These are phyloP conservation scores for Rhododendron simsii DNA, from an alignment of 148 eudicot species.

Conservation along the genomic window DNA sequence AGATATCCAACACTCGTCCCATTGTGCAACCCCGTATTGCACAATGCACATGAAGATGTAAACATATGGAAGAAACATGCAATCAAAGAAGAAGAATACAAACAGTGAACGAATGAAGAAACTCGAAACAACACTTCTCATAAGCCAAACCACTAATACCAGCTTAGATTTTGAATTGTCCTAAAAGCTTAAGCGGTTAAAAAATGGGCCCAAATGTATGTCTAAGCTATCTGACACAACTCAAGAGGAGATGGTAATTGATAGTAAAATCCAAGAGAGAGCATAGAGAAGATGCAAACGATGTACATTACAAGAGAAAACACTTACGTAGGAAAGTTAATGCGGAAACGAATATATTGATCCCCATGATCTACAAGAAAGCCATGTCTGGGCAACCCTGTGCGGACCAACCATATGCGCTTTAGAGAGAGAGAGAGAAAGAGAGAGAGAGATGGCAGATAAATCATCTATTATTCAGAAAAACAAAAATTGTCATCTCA, in stretches of 20 bases:
- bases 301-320: not conserved
- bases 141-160: not conserved
- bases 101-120: not conserved
- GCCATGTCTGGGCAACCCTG: constrained; percentile 88
- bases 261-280: not conserved
- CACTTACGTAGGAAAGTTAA: constrained; percentile 72
- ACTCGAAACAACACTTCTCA: not conserved
- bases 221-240: not conserved
- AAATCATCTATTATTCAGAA: constrained; percentile 1
- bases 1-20: not conserved
- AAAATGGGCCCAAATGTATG: not conserved
- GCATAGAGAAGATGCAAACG: not conserved
- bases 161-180: not conserved
- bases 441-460: not conserved
- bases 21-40: not conserved
- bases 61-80: not conserved
- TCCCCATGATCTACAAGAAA: constrained; percentile 65
- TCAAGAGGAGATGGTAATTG: not conserved
- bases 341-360: constrained; percentile 73
- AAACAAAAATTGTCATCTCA: not conserved
- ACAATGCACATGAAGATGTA: not conserved
- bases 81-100: not conserved
- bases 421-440: not conserved
- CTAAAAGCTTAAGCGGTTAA: not conserved
- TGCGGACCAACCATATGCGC: constrained; percentile 10